Evolutionary conservation across 345 rosid genomes (phyloP), one percentile per base, ranked within the genome.

Genomic region (Linum lewisii): DNA sequence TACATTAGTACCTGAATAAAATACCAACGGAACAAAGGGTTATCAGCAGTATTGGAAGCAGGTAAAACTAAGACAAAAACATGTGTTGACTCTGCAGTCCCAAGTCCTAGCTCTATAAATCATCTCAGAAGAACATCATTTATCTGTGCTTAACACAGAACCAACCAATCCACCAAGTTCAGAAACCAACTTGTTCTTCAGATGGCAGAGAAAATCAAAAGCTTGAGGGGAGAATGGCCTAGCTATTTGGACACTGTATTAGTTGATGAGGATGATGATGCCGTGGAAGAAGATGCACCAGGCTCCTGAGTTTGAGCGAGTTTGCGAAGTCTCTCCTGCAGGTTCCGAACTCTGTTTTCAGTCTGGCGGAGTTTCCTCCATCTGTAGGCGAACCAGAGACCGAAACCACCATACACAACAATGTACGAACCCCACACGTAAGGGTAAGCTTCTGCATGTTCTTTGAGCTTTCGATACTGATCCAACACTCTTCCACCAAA

Each of bases 391-490:
- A 73, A 62, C 93, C 94, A 92, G 29, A 86, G 83, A 55, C 64
- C 80, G 20, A 89, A 80, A 58, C 89, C 89, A 7, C 98, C 98
- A 25, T 92, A 92, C 24, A 89, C 97, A 59, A 85, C 73, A 2
- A 77, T 79, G 54, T 88, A 92, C 0, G 98, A 92, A 57, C 79
- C 97, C 98, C 98, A 92, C 22, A 89, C 97, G 23, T 81, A 92
- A 3, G 95, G 97, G 63, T 81, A 90, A 50, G 89, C 78, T 77
- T 85, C 86, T 0, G 94, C 91, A 38, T 90, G 73, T 74, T 87
- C 94, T 67, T 72, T 87, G 56, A 82, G 75, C 68, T 83, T 78
- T 64, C 63, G 64, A 78, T 83, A 90, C 25, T 65, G 81, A 36
- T 72, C 79, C 54, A 75, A 80, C 21, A 82, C 76, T 56, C 65